A percentile compares a stretch with the other conserved stretches of the same genome.
Conservation (phyloP, 1,139 yeast species). For the Candida albicans region DNA sequence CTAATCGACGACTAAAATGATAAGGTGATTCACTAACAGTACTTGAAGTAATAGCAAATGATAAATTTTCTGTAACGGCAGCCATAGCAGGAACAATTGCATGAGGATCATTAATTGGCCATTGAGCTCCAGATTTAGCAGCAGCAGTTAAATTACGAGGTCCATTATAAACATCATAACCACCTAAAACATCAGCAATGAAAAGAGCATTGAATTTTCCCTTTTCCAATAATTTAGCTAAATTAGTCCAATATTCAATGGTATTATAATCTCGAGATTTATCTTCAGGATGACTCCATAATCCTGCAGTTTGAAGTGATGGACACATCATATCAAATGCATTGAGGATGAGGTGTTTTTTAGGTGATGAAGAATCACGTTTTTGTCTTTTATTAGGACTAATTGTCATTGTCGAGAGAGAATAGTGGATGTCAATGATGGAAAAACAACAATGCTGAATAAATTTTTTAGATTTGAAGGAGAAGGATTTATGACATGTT, state of each 20-base stretch:
- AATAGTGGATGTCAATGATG: too few relatives aligned
- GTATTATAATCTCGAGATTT: constrained; percentile 32
- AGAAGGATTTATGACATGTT: too few relatives aligned
- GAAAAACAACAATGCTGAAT: too few relatives aligned
- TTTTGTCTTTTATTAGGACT: constrained; percentile 15
- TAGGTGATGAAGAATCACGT: constrained; percentile 16
- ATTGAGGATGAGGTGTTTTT: constrained; percentile 26
- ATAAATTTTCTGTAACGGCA: constrained; percentile 37
- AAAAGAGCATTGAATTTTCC: constrained; percentile 47
- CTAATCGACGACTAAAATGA: constrained; percentile 44
- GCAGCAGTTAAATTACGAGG: constrained; percentile 35
- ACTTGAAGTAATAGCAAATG: constrained; percentile 42
- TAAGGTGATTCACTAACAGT: constrained; percentile 48
- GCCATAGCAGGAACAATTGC: constrained; percentile 44
- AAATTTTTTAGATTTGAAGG: too few relatives aligned
- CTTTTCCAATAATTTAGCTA: constrained; percentile 43
- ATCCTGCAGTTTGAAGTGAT: constrained; percentile 38
- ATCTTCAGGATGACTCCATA: constrained; percentile 45
- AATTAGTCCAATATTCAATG: constrained; percentile 45
- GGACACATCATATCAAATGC: constrained; percentile 42
- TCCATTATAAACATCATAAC: constrained; percentile 42
- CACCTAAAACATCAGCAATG: constrained; percentile 47
- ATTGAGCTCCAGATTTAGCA: constrained; percentile 40
- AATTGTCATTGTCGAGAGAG: constrained; percentile 1
- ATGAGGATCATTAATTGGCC: constrained; percentile 44